Evolutionary conservation across 805 yeast genomes (phyloP).

Genomic region (Kurtzmaniella fragi): DNA sequence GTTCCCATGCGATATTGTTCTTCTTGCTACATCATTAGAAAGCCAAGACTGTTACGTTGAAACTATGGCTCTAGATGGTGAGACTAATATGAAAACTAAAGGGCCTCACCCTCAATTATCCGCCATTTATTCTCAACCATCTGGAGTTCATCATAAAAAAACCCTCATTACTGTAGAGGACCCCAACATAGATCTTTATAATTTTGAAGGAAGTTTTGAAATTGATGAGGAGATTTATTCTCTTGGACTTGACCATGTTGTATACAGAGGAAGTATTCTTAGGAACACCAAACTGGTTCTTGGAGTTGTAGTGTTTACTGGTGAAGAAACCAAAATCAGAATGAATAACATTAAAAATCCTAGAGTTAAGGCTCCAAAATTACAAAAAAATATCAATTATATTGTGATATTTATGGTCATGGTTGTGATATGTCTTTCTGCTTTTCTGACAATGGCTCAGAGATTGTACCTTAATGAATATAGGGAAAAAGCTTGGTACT

Average conservation of each 20-base stretch:
- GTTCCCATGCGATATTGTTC: slow-evolving; percentile 86
- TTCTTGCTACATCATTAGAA: slow-evolving; percentile 65
- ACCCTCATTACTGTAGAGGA: slow-evolving; percentile 73
- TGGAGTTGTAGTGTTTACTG: slow-evolving; percentile 87
- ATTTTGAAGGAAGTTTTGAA: slow-evolving; percentile 75
- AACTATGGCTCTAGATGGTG: slow-evolving; percentile 98
- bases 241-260: slow-evolving; percentile 73
- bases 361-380: slow-evolving; percentile 86
- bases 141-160: slow-evolving; percentile 44
- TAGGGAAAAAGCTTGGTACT: slow-evolving; percentile 61
- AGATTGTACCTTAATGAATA: slow-evolving; percentile 42
- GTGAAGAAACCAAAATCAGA: slow-evolving; percentile 92
- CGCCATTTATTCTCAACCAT: slow-evolving; percentile 43
- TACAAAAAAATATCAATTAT: slow-evolving; percentile 75
- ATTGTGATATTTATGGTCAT: slow-evolving; percentile 86
- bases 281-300: slow-evolving; percentile 73
- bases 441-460: slow-evolving; percentile 80
- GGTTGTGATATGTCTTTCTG: slow-evolving; percentile 68
- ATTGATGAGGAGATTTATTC: slow-evolving; percentile 43
- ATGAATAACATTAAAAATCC: slow-evolving; percentile 92
- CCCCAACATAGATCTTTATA: slow-evolving; percentile 87
- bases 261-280: slow-evolving; percentile 84
- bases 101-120: slow-evolving; percentile 62
- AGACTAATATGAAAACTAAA: slow-evolving; percentile 81
- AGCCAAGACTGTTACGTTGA: slow-evolving; percentile 70